Base-by-base conservation (phyloP, 495 filamentous ascomycete genomes). In the Lasiosphaeriaceae sp. region DNA sequence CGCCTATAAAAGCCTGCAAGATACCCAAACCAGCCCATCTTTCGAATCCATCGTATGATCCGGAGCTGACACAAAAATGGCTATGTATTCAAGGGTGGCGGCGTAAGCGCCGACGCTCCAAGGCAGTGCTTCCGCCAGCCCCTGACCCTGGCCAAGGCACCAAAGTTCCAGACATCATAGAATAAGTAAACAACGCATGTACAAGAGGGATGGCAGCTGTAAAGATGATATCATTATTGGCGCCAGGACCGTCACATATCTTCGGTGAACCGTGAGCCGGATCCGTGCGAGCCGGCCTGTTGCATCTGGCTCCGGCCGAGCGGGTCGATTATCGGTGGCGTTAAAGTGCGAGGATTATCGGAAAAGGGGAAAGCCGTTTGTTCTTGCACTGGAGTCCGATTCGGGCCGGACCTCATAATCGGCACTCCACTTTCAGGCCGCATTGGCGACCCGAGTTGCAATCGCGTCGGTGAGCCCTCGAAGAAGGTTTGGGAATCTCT, bases 181-280 rank as follows among this genome's bases (percentile, higher is more conserved):
- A 65, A 58, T 62, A 64, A 56, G 34, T 47, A 47, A 45, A 48
- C 53, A 45, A 48, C 53, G 55, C 57, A 66, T 63, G 31, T 59
- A 61, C 58, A 61, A 31, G 3, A 21, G 46, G 34, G 24, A 35
- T 48, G 45, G 12, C 21, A 17, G 7, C 45, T 7, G 21, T 21
- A 47, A 17, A 49, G 20, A 51, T 19, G 45, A 47, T 23, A 21
- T 46, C 50, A 44, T 47, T 48, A 62, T 17, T 24, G 14, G 39
- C 5, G 39, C 14, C 7, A 16, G 14, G 14, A 4, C 12, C 59
- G 12, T 78, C 68, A 82, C 59, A 81, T 73, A 55, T 77, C 70
- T 66, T 84, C 81, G 9, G 72, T 77, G 58, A 84, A 84, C 50
- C 75, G 66, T 21, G 81, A 82, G 6, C 57, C 63, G 23, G 72